Conservation (phyloP, 164 flowering plant species). For the Akebia trifoliata region DNA sequence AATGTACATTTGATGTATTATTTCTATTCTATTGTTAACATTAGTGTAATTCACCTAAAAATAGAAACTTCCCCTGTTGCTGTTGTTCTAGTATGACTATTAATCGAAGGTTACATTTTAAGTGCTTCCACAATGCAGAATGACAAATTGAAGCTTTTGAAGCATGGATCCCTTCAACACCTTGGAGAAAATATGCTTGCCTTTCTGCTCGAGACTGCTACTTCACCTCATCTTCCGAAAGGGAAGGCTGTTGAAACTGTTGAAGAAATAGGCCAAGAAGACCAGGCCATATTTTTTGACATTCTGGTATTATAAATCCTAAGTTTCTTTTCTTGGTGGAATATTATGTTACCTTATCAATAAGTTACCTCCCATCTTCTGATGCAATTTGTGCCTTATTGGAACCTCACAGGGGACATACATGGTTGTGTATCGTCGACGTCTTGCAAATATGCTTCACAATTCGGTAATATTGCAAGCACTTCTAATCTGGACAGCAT, state of each 20-base stretch:
- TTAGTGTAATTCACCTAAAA: neutral
- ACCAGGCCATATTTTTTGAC: conserved; percentile 72
- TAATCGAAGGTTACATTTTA: neutral
- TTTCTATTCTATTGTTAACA: neutral
- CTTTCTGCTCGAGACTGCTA: conserved; percentile 67
- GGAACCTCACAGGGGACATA: conserved; percentile 62
- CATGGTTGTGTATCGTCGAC: conserved; percentile 70
- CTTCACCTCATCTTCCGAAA: conserved; percentile 48
- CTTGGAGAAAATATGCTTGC: conserved; percentile 97
- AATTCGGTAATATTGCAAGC: conserved; percentile 77
- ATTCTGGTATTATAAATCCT: conserved; percentile 54
- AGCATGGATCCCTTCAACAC: conserved; percentile 94
- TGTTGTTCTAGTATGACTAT: neutral
- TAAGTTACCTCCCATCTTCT: conserved; percentile 2
- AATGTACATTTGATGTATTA: neutral
- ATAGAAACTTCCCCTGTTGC: neutral
- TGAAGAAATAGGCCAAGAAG: conserved; percentile 23
- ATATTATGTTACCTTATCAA: neutral
- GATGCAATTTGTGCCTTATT: conserved; percentile 1
- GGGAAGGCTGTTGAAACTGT: conserved; percentile 26
- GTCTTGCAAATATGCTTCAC: conserved; percentile 71
- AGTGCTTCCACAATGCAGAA: conserved; percentile 52
- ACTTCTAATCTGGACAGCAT: conserved; percentile 62
- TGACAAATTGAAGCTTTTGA: conserved; percentile 78
- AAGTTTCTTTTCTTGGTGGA: neutral